These are phyloP conservation scores for Tardiomyces digboiensis DNA, from an alignment of 1,139 yeast genomes.

Conservation along the genomic window DNA sequence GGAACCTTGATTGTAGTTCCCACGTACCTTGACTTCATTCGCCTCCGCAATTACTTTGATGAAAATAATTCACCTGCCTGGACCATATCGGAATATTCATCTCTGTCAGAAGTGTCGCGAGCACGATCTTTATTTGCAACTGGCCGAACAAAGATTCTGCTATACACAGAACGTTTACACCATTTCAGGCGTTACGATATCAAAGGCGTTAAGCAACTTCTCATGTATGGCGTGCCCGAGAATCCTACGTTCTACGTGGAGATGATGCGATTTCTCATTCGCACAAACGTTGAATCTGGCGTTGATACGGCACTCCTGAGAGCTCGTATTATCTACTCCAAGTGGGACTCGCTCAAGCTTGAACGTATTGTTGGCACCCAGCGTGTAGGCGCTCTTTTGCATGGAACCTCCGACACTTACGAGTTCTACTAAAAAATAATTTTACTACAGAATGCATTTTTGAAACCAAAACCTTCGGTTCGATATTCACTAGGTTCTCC, in stretches of 20 bases:
- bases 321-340: slow-evolving; percentile 60
- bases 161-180: slow-evolving; percentile 91
- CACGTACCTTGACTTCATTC: slow-evolving; percentile 75
- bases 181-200: slow-evolving; percentile 81
- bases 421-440: slow-evolving; percentile 39
- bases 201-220: slow-evolving; percentile 74
- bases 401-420: slow-evolving; percentile 60
- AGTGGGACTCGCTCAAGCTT: slow-evolving; percentile 70
- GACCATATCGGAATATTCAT: slow-evolving; percentile 70
- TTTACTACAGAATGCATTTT: background rate
- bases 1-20: slow-evolving; percentile 82
- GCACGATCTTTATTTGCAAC: slow-evolving; percentile 56
- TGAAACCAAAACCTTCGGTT: too few relatives aligned
- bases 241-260: slow-evolving; percentile 82
- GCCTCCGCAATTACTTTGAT: slow-evolving; percentile 64
- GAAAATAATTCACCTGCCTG: slow-evolving; percentile 41
- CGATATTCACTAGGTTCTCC: too few relatives aligned
- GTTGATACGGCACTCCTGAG: slow-evolving; percentile 45
- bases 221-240: slow-evolving; percentile 78
- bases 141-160: slow-evolving; percentile 59
- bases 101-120: slow-evolving; percentile 58
- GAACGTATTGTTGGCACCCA: slow-evolving; percentile 84
- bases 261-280: slow-evolving; percentile 42
- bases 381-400: slow-evolving; percentile 59
- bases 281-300: slow-evolving; percentile 29